Evolutionary conservation across 345 rosid species (phyloP), one percentile per base, ranked within the genome.

Genomic region (Angophora floribunda): DNA sequence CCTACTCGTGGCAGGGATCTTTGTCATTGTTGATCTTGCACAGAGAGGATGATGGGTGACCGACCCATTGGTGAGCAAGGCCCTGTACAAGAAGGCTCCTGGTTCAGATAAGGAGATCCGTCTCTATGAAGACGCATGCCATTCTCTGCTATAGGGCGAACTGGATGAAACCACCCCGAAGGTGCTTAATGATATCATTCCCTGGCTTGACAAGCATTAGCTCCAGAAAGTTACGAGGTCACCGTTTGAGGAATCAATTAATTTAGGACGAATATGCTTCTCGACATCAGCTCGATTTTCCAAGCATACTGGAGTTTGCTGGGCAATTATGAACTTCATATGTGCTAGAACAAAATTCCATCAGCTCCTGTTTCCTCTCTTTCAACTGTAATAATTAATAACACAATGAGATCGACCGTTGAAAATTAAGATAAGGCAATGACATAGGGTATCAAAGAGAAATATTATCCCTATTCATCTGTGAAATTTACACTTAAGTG

Each of bases 1-100:
- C 24, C 24, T 19, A 3, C 59, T 53, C 19, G 10, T 44, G 21
- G 19, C 90, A 97, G 99, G 95, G 95, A 84, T 94, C 98, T 45
- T 88, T 97, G 87, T 97, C 99, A 13, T 85, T 98, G 78, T 87
- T 97, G 91, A 94, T 97, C 65, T 91, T 97, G 70, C 99, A 95
- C 32, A 98, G 99, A 51, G 99, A 96, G 90, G 92, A 92, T 57
- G 99, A 97, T 86, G 87, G 19, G 41, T 36, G 41, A 52, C 0
- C 0, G 99, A 97, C 89, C 99, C 98, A 24, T 94, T 97, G 0
- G 97, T 95, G 88, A 98, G 99, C 94, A 94, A 91, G 93, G 94
- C 93, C 30, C 90, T 97, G 91, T 93, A 94, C 22, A 91, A 94
- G 91, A 95, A 94, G 90, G 98, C 99, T 9, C 91, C 94, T 85